A percentile compares a stretch with the other conserved stretches of the same genome.
Conservation (phyloP, 2,329 filamentous ascomycete genomes). For the Fusarium falciforme region DNA sequence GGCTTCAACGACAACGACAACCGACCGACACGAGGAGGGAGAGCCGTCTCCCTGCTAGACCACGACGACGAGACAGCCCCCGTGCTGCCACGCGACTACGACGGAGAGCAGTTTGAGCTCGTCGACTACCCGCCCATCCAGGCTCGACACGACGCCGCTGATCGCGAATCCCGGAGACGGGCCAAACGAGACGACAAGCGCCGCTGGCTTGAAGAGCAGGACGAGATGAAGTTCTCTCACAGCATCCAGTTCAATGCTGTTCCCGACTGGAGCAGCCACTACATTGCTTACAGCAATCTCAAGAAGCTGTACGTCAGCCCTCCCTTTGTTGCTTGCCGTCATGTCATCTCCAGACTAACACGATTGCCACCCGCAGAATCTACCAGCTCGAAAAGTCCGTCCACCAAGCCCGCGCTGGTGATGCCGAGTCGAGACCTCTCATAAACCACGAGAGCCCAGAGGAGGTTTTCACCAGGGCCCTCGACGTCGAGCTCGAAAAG, state of each 20-base stretch:
- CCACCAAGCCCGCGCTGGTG: constrained; percentile 71
- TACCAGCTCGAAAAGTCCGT: constrained; percentile 92
- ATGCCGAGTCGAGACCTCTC: constrained; percentile 87
- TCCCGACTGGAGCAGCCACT: constrained; percentile 98
- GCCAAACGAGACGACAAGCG: constrained; percentile 72
- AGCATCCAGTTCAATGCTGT: constrained; percentile 99
- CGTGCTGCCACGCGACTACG: neutral
- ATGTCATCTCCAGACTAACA: constrained; percentile 5
- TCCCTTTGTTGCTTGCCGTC: neutral
- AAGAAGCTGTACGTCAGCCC: constrained; percentile 85
- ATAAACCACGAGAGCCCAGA: constrained; percentile 82
- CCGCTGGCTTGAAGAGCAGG: constrained; percentile 75
- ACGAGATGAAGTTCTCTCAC: constrained; percentile 99
- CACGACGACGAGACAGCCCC: neutral
- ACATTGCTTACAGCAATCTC: constrained; percentile 97
- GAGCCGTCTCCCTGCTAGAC: constrained; percentile 30
- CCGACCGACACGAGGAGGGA: constrained; percentile 52
- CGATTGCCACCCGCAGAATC: constrained; percentile 71
- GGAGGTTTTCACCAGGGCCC: constrained; percentile 80
- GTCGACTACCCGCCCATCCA: constrained; percentile 52
- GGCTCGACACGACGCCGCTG: constrained; percentile 44
- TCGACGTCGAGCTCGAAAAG: constrained; percentile 93
- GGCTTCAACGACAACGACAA: constrained; percentile 36
- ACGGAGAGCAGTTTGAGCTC: constrained; percentile 54
- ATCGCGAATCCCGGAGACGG: constrained; percentile 49